These are phyloP conservation scores for Narthecium ossifragum DNA, from an alignment of 106 monocot genomes.

Conservation along the genomic window DNA sequence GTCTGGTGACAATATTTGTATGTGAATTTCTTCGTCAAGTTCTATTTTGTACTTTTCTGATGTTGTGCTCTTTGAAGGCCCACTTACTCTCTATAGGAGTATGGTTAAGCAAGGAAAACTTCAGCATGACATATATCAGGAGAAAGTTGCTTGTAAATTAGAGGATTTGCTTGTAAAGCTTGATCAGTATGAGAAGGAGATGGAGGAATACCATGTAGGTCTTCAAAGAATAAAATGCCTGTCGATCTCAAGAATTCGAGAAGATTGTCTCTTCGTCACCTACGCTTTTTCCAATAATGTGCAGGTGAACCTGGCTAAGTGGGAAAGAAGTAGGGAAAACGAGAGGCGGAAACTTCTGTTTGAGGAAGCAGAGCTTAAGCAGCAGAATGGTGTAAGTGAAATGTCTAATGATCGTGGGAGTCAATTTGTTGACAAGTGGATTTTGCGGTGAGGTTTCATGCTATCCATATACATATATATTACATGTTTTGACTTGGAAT, in stretches of 20 bases:
- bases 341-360: slow-evolving; percentile 58
- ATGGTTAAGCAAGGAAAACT: slow-evolving; percentile 83
- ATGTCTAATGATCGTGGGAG: slow-evolving; percentile 20
- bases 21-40: neutral
- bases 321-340: slow-evolving; percentile 71
- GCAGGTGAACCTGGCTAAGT: slow-evolving; percentile 51
- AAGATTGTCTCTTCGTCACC: neutral
- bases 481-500: neutral
- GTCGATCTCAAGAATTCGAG: neutral
- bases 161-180: slow-evolving; percentile 59
- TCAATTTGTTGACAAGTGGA: slow-evolving; percentile 39
- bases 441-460: slow-evolving; percentile 26
- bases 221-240: neutral
- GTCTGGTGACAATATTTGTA: too few species aligned
- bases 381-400: slow-evolving; percentile 58
- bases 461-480: too few species aligned
- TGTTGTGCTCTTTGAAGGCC: slow-evolving; percentile 53
- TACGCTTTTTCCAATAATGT: slow-evolving; percentile 9
- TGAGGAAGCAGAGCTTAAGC: slow-evolving; percentile 65
- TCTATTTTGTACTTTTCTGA: slow-evolving; percentile 2
- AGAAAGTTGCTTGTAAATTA: slow-evolving; percentile 68
- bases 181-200: slow-evolving; percentile 69
- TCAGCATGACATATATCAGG: slow-evolving; percentile 61
- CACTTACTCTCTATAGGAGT: slow-evolving; percentile 62
- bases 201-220: slow-evolving; percentile 90